Evolutionary conservation across 2,329 filamentous ascomycete genomes (phyloP).

Genomic region (Talaromyces sp.): DNA sequence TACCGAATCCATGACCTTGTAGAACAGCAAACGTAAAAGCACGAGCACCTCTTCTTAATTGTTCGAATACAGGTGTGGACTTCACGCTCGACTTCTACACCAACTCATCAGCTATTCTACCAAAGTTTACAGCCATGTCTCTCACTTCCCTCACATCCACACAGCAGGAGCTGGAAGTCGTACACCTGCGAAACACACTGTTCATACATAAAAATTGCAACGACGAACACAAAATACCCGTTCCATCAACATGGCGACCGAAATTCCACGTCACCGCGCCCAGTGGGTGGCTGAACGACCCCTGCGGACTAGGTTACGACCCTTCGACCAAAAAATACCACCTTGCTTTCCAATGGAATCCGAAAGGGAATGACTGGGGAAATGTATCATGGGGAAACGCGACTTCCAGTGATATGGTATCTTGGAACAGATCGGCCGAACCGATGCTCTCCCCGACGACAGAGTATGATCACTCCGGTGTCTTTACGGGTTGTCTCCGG

Average conservation of each 20-base stretch:
- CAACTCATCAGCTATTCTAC: neutral
- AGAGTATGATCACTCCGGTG: constrained; percentile 39
- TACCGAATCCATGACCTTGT: neutral
- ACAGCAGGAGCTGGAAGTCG: neutral
- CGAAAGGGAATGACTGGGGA: constrained; percentile 41
- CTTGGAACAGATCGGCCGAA: constrained; percentile 32
- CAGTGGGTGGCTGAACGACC: constrained; percentile 45
- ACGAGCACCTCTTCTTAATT: neutral
- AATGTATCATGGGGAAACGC: constrained; percentile 44
- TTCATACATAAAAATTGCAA: neutral
- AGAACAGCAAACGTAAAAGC: neutral
- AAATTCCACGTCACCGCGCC: constrained; percentile 38
- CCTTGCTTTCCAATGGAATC: constrained; percentile 45
- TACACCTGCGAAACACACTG: neutral
- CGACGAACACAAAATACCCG: neutral
- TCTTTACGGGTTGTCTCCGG: constrained; percentile 43
- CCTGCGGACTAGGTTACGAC: constrained; percentile 43
- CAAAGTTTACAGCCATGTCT: neutral
- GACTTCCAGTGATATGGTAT: constrained; percentile 37
- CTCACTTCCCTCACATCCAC: neutral
- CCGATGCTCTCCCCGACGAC: constrained; percentile 34
- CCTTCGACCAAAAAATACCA: constrained; percentile 40
- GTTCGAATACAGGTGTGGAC: neutral
- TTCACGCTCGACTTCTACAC: neutral
- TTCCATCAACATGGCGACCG: constrained; percentile 24